Evolutionary conservation across 177 flowering plant genomes (phyloP).

Genomic region (Vitis hybrid): DNA sequence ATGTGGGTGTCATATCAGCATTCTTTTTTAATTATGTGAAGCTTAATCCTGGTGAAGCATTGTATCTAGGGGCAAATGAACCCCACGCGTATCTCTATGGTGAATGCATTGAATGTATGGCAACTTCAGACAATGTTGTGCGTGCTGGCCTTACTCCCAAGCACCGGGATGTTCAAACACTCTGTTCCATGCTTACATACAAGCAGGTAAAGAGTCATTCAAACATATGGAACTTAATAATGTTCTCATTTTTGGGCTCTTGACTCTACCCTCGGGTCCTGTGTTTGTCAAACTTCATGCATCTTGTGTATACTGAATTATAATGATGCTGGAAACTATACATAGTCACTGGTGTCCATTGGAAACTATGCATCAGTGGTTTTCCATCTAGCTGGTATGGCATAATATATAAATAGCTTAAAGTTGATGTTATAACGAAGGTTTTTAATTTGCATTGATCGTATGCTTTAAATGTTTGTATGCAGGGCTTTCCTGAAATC

Average conservation of each 20-base stretch:
- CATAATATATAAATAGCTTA: no score
- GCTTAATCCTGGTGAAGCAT: slow-evolving; percentile 86
- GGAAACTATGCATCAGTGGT: no score
- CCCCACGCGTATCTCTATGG: slow-evolving; percentile 93
- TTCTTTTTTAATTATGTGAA: slow-evolving; percentile 80
- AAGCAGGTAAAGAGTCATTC: slow-evolving; percentile 52
- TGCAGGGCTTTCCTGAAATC: slow-evolving; percentile 86
- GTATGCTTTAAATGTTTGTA: neutral
- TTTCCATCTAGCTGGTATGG: no score
- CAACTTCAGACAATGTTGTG: slow-evolving; percentile 96
- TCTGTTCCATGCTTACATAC: slow-evolving; percentile 94
- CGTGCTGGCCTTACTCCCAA: slow-evolving; percentile 98
- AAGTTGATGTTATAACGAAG: no score
- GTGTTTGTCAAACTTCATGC: no score
- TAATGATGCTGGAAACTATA: no score
- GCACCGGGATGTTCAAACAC: slow-evolving; percentile 69
- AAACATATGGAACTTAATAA: neutral
- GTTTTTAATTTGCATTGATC: neutral
- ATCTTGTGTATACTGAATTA: no score
- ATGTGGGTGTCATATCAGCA: slow-evolving; percentile 80
- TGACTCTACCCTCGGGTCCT: no score
- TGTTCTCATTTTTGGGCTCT: neutral
- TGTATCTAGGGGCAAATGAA: slow-evolving; percentile 85
- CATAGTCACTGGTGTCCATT: no score
- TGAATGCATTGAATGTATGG: slow-evolving; percentile 95